These are phyloP conservation scores for Pythium sp. DNA, from an alignment of 352 stramenopile species.

Conservation along the genomic window DNA sequence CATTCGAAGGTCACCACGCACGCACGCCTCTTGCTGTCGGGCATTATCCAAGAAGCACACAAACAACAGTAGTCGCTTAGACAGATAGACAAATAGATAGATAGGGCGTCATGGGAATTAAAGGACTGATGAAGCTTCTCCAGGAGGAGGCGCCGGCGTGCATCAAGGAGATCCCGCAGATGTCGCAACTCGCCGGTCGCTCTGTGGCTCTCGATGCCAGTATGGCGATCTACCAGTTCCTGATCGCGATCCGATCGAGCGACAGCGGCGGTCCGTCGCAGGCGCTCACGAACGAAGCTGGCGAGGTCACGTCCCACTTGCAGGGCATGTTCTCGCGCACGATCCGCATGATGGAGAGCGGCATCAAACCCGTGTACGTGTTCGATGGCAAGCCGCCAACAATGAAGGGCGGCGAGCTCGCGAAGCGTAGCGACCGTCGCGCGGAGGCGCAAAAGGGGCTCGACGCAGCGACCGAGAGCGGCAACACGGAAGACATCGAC, in stretches of 20 bases:
- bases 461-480: slow-evolving; percentile 84
- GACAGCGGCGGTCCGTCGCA: slow-evolving; percentile 84
- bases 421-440: slow-evolving; percentile 91
- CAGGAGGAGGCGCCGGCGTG: slow-evolving; percentile 96
- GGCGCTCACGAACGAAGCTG: slow-evolving; percentile 97
- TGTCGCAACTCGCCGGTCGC: slow-evolving; percentile 92
- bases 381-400: slow-evolving; percentile 99
- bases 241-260: slow-evolving; percentile 88
- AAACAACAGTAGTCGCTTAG: neutral
- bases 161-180: slow-evolving; percentile 93
- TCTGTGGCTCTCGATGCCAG: slow-evolving; percentile 98
- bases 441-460: slow-evolving; percentile 82
- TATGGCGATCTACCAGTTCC: slow-evolving; percentile 99
- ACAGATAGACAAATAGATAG: neutral
- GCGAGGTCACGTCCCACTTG: slow-evolving; percentile 92
- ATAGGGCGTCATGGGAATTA: slow-evolving; percentile 94
- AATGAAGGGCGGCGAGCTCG: slow-evolving; percentile 96
- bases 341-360: slow-evolving; percentile 97
- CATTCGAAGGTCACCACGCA: neutral
- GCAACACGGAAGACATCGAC: slow-evolving; percentile 90
- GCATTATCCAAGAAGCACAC: slow-evolving; percentile 4
- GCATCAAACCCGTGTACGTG: slow-evolving; percentile 98
- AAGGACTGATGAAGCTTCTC: slow-evolving; percentile 98
- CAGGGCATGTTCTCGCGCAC: slow-evolving; percentile 99
- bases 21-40: neutral